phyloP scores from a whole-genome alignment of 2,329 filamentous ascomycete species.

The Clathrospora elynae region DNA sequence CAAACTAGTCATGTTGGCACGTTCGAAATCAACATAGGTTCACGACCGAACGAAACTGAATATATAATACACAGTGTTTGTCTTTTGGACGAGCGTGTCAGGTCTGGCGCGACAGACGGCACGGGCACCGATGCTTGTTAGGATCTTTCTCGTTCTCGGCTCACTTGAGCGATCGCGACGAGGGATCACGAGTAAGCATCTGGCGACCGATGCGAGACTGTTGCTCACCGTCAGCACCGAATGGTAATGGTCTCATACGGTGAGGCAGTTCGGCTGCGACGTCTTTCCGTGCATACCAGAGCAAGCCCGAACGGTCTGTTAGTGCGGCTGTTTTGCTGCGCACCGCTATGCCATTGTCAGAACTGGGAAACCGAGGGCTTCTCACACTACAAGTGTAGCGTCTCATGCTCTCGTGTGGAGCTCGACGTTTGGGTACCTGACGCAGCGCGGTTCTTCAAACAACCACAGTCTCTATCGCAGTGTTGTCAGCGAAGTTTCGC shows the following conservation, averaged over 20 bases:
- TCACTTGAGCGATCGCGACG: constrained; percentile 41
- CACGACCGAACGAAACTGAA: constrained; percentile 18
- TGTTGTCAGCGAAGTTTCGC: constrained; percentile 27
- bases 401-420: constrained; percentile 8
- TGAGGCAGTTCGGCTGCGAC: constrained; percentile 9
- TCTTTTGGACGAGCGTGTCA: constrained; percentile 29
- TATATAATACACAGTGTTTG: constrained; percentile 8
- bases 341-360: constrained; percentile 15
- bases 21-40: constrained; percentile 17
- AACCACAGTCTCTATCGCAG: constrained; percentile 19
- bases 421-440: constrained; percentile 15
- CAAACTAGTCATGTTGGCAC: constrained; percentile 19
- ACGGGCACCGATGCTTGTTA: constrained; percentile 36
- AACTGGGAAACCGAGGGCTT: constrained; percentile 9
- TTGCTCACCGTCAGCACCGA: constrained; percentile 16
- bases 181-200: constrained; percentile 33
- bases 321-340: constrained; percentile 12
- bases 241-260: constrained; percentile 14
- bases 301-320: constrained; percentile 11
- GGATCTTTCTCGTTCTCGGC: constrained; percentile 37
- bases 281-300: constrained; percentile 5
- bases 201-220: constrained; percentile 30
- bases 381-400: constrained; percentile 13
- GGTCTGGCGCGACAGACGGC: constrained; percentile 32
- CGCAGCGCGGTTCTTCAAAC: constrained; percentile 34